Base-by-base conservation (phyloP, 805 yeast genomes). In the Priceomyces melissophilus region DNA sequence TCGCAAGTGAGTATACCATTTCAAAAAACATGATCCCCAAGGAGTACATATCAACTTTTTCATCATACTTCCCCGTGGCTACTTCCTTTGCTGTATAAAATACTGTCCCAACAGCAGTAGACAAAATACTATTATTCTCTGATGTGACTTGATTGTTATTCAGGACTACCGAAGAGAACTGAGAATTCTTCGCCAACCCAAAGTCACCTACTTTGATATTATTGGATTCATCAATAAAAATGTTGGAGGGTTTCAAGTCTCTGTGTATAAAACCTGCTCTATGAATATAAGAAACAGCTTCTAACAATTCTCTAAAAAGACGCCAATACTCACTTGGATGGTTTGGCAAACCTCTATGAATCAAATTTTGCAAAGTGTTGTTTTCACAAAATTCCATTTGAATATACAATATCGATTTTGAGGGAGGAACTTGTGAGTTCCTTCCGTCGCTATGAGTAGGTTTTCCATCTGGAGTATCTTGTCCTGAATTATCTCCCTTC, bases 321-420 rank as follows among this genome's bases (percentile, higher is more conserved):
- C 96, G 71, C 96, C 97, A 93, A 56, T 90, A 91, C 51, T 87
- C 95, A 43, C 79, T 84, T 0, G 87, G 69, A 37, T 85, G 79
- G 8, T 67, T 67, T 3, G 82, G 85, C 10, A 93, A 69, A 0
- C 88, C 89, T 31, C 79, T 76, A 40, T 73, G 77, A 35, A 93
- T 91, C 45, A 93, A 67, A 63, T 93, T 96, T 38, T 77, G 76
- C 23, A 93, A 64, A 0, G 99, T 91, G 43, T 87, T 87, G 56
- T 91, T 93, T 55, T 93, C 99, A 64, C 99, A 93, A 54, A 93
- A 93, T 60, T 93, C 99, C 99, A 93, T 93, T 57, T 93, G 99
- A 50, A 93, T 93, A 58, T 87, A 93, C 25, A 93, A 63, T 0
- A 95, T 88, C 39, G 90, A 84, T 47, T 48, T 52, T 2, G 69